Evolutionary conservation across 768 basidiomycete species (phyloP).

Genomic region (Mycena kentingensis): DNA sequence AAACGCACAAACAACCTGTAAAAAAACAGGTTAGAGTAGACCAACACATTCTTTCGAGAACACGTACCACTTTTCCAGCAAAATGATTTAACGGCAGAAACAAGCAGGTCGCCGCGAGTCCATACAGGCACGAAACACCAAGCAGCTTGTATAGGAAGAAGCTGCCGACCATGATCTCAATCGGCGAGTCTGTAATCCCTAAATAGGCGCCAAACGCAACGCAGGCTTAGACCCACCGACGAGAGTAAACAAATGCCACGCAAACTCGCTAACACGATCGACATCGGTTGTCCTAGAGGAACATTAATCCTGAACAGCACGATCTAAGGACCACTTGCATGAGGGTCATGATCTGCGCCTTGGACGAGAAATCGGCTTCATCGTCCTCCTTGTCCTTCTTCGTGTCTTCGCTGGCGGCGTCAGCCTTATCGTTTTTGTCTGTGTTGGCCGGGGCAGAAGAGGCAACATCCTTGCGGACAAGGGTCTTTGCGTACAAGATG

Average conservation of each 20-base stretch:
- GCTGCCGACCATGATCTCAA: conserved; percentile 75
- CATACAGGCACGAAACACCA: conserved; percentile 75
- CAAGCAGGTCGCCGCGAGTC: conserved; percentile 72
- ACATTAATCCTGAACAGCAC: too few species aligned
- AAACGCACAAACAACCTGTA: conserved; percentile 50
- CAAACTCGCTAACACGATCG: conserved; percentile 84
- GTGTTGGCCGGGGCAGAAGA: conserved; percentile 56
- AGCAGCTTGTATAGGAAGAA: conserved; percentile 77
- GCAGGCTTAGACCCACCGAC: conserved; percentile 50
- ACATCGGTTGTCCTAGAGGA: conserved; percentile 76
- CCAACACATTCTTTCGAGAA: neutral
- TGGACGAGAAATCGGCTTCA: conserved; percentile 64
- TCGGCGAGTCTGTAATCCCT: conserved; percentile 60
- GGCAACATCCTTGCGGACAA: conserved; percentile 73
- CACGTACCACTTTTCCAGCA: conserved; percentile 62
- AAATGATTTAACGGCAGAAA: conserved; percentile 81
- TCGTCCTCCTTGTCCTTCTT: conserved; percentile 39
- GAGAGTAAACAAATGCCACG: conserved; percentile 75
- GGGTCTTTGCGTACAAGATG: conserved; percentile 67
- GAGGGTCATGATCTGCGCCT: conserved; percentile 88
- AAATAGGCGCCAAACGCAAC: conserved; percentile 1
- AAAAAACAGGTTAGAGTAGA: neutral
- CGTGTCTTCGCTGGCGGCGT: conserved; percentile 26
- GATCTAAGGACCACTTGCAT: conserved; percentile 38
- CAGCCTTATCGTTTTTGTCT: too few species aligned